phyloP scores from a whole-genome alignment of 495 filamentous ascomycete species.

The Baudoinia panamericana region DNA sequence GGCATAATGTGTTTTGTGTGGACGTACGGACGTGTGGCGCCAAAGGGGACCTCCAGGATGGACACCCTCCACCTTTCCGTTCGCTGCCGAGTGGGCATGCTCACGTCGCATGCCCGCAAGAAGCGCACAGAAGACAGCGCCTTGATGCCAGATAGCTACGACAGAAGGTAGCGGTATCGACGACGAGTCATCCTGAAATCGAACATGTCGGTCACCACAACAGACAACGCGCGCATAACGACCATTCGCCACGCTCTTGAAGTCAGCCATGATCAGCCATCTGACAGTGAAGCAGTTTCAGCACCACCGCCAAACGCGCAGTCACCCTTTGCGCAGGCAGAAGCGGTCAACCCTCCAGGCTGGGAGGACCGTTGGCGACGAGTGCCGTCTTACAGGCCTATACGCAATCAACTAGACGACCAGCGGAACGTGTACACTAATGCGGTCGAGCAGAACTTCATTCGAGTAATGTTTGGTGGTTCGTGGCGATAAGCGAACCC shows the following conservation, averaged over 20 bases:
- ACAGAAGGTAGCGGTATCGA: no score
- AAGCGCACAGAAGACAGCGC: no score
- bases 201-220: constrained; percentile 32
- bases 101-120: no score
- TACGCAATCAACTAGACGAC: constrained; percentile 35
- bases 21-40: no score
- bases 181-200: no score
- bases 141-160: no score
- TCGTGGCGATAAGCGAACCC: constrained; percentile 21
- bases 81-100: no score
- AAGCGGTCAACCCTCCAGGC: constrained; percentile 2
- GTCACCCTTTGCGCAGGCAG: constrained; percentile 22
- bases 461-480: constrained; percentile 44
- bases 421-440: constrained; percentile 35
- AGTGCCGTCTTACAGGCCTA: constrained; percentile 38
- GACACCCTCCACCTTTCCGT: no score
- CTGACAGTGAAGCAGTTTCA: constrained; percentile 6
- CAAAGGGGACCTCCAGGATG: no score
- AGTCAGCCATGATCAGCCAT: constrained; percentile 31
- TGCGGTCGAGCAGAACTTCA: constrained; percentile 33
- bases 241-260: constrained; percentile 31
- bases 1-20: no score
- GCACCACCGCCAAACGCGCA: constrained; percentile 20
- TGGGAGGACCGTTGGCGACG: constrained; percentile 25
- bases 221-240: constrained; percentile 26